These are phyloP conservation scores for Pythium apleroticum DNA, from an alignment of 352 stramenopile genomes.

Conservation along the genomic window DNA sequence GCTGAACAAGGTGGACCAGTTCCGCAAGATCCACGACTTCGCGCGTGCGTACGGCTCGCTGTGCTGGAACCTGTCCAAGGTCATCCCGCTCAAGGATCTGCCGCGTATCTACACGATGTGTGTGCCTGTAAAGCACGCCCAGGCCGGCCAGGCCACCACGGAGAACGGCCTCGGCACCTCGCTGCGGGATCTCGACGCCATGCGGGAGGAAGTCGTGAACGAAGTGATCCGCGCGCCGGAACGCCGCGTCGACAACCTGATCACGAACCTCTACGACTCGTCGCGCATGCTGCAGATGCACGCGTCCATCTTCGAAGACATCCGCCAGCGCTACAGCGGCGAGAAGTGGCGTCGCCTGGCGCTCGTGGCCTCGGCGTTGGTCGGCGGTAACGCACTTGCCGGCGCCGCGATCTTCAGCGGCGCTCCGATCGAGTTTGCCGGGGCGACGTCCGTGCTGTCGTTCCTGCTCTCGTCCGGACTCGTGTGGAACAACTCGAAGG, in stretches of 20 bases:
- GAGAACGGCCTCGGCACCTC: conserved; percentile 68
- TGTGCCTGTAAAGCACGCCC: conserved; percentile 86
- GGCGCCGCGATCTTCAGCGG: conserved; percentile 78
- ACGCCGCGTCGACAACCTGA: conserved; percentile 98
- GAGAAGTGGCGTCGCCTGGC: conserved; percentile 83
- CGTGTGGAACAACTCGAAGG: conserved; percentile 88
- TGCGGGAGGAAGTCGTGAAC: conserved; percentile 96
- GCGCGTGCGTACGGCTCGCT: conserved; percentile 98
- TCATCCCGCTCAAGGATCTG: conserved; percentile 99
- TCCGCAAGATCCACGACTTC: conserved; percentile 99
- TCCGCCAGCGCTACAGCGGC: conserved; percentile 69
- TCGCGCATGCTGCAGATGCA: conserved; percentile 95
- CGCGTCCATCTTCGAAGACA: conserved; percentile 83
- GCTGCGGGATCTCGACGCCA: conserved; percentile 95
- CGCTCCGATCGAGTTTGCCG: conserved; percentile 80
- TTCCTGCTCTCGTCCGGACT: conserved; percentile 83
- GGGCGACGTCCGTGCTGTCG: conserved; percentile 73
- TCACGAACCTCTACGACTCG: conserved; percentile 97
- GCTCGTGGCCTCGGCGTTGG: conserved; percentile 57
- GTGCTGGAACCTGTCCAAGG: conserved; percentile 98
- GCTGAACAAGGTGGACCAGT: conserved; percentile 99
- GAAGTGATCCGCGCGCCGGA: conserved; percentile 97
- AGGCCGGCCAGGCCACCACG: conserved; percentile 40
- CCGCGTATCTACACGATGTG: conserved; percentile 99
- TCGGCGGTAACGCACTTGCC: conserved; percentile 73